Evolutionary conservation across 192 early-diverging fungal genomes (phyloP).

Genomic region (Coemansia sp.): DNA sequence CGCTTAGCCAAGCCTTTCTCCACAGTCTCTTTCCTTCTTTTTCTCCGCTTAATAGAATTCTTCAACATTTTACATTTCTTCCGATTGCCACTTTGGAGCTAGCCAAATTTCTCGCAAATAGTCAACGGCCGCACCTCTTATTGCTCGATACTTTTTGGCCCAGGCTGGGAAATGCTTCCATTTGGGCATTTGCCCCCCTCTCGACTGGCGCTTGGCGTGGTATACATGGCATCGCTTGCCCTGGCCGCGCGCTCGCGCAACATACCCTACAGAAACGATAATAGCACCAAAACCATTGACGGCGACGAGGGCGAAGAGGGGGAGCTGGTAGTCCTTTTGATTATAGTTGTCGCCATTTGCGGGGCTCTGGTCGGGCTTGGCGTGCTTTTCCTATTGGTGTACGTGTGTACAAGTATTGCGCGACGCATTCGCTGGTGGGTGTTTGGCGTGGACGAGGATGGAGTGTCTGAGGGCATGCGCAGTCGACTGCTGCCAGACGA

Average conservation of each 20-base stretch:
- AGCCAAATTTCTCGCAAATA: background rate
- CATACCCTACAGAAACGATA: background rate
- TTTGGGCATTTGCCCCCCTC: background rate
- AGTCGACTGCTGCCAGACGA: conserved; percentile 54
- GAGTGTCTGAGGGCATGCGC: conserved; percentile 49
- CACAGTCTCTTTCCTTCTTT: background rate
- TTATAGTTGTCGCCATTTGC: conserved; percentile 40
- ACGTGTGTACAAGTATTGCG: conserved; percentile 19
- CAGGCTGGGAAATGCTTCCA: background rate
- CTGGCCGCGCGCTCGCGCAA: conserved; percentile 4
- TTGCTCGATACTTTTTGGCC: background rate
- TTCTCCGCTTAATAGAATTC: background rate
- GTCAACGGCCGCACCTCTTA: background rate
- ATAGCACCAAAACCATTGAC: background rate
- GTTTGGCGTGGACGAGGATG: conserved; percentile 50
- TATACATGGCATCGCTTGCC: background rate
- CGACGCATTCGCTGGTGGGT: conserved; percentile 26
- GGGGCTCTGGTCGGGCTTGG: conserved; percentile 44
- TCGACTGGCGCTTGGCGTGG: conserved; percentile 4
- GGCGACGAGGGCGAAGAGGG: conserved; percentile 29
- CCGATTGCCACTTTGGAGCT: background rate
- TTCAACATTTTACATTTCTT: background rate
- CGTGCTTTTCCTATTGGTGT: conserved; percentile 32
- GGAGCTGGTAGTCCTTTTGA: conserved; percentile 36
- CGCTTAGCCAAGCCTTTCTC: background rate